A percentile compares a stretch with the other conserved stretches of the same genome.
phyloP scores from a whole-genome alignment of 176 grass and related monocot species.

The Lolium perenne region DNA sequence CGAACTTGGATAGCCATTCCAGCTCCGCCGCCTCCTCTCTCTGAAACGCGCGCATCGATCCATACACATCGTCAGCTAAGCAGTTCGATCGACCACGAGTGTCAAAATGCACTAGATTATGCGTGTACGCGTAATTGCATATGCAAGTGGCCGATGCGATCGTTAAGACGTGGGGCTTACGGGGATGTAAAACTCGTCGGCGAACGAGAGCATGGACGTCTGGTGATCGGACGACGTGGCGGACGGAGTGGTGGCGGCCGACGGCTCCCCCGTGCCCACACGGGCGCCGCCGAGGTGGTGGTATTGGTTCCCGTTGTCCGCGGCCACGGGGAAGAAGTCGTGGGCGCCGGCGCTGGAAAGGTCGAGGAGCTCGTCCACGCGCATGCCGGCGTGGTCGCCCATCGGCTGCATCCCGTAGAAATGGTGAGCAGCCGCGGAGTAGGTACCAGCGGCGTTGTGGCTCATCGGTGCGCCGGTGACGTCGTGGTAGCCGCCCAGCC shows the following conservation, averaged over 20 bases:
- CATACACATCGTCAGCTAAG: background rate
- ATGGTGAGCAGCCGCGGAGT: conserved; percentile 48
- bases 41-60: conserved; percentile 39
- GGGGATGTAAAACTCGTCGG: conserved; percentile 92
- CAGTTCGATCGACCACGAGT: conserved; percentile 1
- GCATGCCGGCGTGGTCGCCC: conserved; percentile 62
- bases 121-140: background rate
- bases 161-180: conserved; percentile 57
- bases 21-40: conserved; percentile 96
- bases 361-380: conserved; percentile 79
- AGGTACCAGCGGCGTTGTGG: conserved; percentile 20
- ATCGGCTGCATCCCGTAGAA: conserved; percentile 68
- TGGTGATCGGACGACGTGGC: conserved; percentile 66
- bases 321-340: conserved; percentile 63
- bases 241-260: conserved; percentile 22
- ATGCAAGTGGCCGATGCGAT: conserved; percentile 9
- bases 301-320: background rate
- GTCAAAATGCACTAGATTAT: background rate
- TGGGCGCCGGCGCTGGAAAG: conserved; percentile 66
- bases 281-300: conserved; percentile 18
- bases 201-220: conserved; percentile 65
- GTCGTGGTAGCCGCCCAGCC: conserved; percentile 61
- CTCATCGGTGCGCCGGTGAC: conserved; percentile 41
- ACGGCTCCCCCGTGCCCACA: conserved; percentile 41
- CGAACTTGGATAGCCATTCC: conserved; percentile 99